Conservation (phyloP, 75 land plant species). For the Pinus tabuliformis region DNA sequence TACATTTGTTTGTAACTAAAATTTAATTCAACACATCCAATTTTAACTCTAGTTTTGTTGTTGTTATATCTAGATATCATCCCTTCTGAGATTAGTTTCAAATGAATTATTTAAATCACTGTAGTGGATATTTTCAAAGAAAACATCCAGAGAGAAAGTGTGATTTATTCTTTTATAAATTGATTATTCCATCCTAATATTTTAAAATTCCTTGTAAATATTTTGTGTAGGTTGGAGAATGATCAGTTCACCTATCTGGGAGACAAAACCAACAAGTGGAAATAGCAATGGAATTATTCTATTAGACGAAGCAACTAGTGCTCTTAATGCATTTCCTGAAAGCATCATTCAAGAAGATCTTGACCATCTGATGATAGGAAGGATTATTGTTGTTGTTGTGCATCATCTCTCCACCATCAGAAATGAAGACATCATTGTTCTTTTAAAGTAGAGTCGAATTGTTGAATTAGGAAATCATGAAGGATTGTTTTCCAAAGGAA, state of each 20-base stretch:
- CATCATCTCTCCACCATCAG: conserved; percentile 92
- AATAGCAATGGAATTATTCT: conserved; percentile 84
- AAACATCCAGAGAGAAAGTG: neutral
- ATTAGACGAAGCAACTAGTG: conserved; percentile 98
- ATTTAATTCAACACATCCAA: neutral
- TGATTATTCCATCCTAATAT: neutral
- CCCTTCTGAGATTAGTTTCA: neutral
- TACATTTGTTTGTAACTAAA: neutral
- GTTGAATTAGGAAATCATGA: conserved; percentile 96
- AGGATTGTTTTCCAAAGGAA: conserved; percentile 60
- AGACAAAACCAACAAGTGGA: conserved; percentile 96
- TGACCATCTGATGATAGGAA: conserved; percentile 92
- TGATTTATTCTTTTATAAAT: neutral
- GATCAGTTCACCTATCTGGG: conserved; percentile 92
- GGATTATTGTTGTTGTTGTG: conserved; percentile 92
- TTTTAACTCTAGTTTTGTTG: neutral
- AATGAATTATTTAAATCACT: neutral
- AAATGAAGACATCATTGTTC: conserved; percentile 81
- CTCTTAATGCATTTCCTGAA: conserved; percentile 91
- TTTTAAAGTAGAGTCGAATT: conserved; percentile 81
- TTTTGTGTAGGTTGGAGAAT: conserved; percentile 77
- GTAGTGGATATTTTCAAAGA: neutral
- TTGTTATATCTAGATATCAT: neutral
- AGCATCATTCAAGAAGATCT: conserved; percentile 94
- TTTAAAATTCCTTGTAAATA: neutral